Evolutionary conservation across 768 basidiomycete genomes (phyloP).

Genomic region (Trametes cingulata): DNA sequence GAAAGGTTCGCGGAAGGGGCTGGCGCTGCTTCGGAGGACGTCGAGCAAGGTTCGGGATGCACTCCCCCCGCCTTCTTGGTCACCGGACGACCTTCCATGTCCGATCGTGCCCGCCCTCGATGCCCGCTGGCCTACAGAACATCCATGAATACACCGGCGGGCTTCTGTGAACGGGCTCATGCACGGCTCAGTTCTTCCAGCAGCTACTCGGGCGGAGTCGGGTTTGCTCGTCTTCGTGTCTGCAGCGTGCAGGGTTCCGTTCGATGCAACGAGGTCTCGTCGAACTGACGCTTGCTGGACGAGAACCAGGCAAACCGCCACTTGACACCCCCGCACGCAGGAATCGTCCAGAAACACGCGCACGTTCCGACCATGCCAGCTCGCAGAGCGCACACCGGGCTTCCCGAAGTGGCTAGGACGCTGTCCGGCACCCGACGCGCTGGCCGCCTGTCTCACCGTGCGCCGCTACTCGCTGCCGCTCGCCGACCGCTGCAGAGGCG

Average conservation of each 20-base stretch:
- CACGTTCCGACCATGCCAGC: no score
- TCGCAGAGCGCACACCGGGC: neutral
- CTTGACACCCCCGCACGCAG: no score
- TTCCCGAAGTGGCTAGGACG: neutral
- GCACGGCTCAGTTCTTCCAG: neutral
- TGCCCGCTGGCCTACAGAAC: neutral
- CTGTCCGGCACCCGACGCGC: neutral
- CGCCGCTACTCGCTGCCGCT: constrained; percentile 6
- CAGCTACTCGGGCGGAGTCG: neutral
- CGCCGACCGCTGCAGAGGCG: neutral
- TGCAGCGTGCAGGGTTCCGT: neutral
- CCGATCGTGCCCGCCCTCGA: neutral
- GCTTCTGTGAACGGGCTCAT: neutral
- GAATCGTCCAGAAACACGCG: no score
- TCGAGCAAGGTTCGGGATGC: constrained; percentile 1
- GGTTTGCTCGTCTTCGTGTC: neutral
- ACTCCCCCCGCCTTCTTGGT: neutral
- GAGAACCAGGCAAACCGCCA: neutral
- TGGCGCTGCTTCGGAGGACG: constrained; percentile 4
- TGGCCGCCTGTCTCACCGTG: neutral
- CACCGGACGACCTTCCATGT: neutral
- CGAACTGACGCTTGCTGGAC: neutral
- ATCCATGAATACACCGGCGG: neutral
- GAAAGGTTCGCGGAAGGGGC: constrained; percentile 4
- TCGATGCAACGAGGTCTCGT: neutral